A percentile compares a stretch with the other conserved stretches of the same genome.
Conservation (phyloP, 352 stramenopile species). For the Pythium oligandrum region DNA sequence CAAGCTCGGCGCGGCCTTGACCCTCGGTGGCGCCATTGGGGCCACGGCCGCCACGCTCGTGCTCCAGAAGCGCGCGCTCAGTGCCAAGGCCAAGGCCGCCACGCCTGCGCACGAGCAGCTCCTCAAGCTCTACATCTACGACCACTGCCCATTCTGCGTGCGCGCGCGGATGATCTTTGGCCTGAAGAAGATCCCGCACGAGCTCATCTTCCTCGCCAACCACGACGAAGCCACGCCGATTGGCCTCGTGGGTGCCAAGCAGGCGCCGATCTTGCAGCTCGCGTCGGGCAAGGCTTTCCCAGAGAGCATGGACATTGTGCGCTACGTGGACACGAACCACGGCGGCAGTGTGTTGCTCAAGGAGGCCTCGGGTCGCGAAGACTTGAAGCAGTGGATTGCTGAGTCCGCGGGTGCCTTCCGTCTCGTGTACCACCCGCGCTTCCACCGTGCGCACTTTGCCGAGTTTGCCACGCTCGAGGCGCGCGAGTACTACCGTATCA, state of each 20-base stretch:
- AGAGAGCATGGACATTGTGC: slow-evolving; percentile 56
- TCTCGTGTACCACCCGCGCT: slow-evolving; percentile 40
- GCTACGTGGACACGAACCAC: slow-evolving; percentile 48
- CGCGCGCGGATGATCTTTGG: slow-evolving; percentile 46
- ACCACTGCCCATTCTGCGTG: slow-evolving; percentile 52
- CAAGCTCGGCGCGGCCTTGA: slow-evolving; percentile 41
- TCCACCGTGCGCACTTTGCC: slow-evolving; percentile 34
- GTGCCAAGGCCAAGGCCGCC: background rate
- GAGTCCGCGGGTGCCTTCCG: slow-evolving; percentile 22
- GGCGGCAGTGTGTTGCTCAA: slow-evolving; percentile 26
- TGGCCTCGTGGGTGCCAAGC: slow-evolving; percentile 36
- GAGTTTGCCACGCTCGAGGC: slow-evolving; percentile 46
- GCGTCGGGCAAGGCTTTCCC: slow-evolving; percentile 36
- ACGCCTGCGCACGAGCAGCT: background rate
- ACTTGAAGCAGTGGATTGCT: slow-evolving; percentile 42
- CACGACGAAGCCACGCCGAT: slow-evolving; percentile 53
- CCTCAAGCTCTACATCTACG: slow-evolving; percentile 55
- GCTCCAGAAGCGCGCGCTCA: slow-evolving; percentile 5
- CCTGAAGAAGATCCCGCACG: slow-evolving; percentile 37
- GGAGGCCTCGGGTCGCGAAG: slow-evolving; percentile 27
- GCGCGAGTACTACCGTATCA: slow-evolving; percentile 49
- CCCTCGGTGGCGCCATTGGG: slow-evolving; percentile 39
- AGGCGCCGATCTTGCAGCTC: slow-evolving; percentile 42
- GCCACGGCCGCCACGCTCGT: slow-evolving; percentile 27
- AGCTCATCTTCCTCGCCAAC: slow-evolving; percentile 37